These are phyloP conservation scores for Mycena amicta DNA, from an alignment of 768 basidiomycete species.

Conservation along the genomic window DNA sequence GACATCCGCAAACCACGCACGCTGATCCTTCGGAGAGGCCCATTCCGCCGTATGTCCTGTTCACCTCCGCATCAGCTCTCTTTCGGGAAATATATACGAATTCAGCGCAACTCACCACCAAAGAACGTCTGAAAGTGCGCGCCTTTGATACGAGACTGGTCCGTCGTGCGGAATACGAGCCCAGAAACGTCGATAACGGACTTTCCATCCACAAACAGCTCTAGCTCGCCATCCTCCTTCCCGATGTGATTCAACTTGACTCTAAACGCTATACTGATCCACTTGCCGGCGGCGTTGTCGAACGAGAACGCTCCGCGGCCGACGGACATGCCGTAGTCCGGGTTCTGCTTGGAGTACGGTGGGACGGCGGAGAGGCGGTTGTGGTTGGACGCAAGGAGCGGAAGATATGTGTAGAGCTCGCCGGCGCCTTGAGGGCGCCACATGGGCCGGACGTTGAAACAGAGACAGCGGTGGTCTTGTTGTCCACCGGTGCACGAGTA, in stretches of 20 bases:
- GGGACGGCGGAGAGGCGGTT: constrained; percentile 48
- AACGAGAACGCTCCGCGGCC: constrained; percentile 67
- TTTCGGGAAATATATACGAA: not conserved
- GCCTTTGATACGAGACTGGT: constrained; percentile 57
- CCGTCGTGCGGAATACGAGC: constrained; percentile 48
- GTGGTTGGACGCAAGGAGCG: constrained; percentile 49
- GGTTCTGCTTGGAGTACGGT: constrained; percentile 49
- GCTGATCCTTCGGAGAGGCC: constrained; percentile 61
- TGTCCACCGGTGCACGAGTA: constrained; percentile 73
- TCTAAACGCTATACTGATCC: constrained; percentile 68
- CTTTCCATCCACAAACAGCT: constrained; percentile 64
- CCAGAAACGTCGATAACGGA: constrained; percentile 54
- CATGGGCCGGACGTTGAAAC: constrained; percentile 74
- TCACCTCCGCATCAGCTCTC: not conserved
- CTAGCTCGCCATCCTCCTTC: constrained; percentile 62
- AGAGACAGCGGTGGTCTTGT: constrained; percentile 60
- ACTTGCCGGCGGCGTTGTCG: constrained; percentile 50
- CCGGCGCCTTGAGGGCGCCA: constrained; percentile 63
- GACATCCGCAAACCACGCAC: constrained; percentile 57
- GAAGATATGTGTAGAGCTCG: constrained; percentile 74
- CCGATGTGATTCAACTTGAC: constrained; percentile 70
- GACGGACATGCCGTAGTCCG: constrained; percentile 66
- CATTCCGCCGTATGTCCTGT: constrained; percentile 59
- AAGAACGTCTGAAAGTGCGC: constrained; percentile 82
- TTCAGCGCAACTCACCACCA: constrained; percentile 48